Base-by-base conservation (phyloP, 495 filamentous ascomycete species). In the Penicillium coprophilum region DNA sequence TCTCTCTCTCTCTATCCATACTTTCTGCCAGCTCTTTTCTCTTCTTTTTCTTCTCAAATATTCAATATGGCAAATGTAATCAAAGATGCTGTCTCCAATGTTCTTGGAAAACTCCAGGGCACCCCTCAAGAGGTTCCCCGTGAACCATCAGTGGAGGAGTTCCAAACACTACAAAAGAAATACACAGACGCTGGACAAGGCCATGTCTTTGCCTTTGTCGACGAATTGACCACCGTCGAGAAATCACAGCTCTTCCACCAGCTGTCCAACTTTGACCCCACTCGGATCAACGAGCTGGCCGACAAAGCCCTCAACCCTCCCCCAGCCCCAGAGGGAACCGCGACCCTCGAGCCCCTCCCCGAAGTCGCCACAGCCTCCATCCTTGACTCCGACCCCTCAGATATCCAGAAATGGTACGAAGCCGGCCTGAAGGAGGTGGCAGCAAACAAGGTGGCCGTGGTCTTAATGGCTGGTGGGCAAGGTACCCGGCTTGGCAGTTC, bases 401-500 rank as follows among this genome's bases (percentile, higher is more conserved):
- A 93, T 61, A 82, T 97, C 52, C 79, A 91, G 57, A 80, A 77
- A 70, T 99, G 92, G 92, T 91, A 96, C 62, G 70, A 90, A 48
- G 72, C 80, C n/a, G 94, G 94, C 41, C 76, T 97, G 52, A 85
- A 92, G 67, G 73, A 92, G 63, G 94, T 97, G 59, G 86, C 89
- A 12, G 80, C 87, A 63, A 93, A 92, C 77, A 88, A 92, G 73
- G 94, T 97, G 30, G 95, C 87, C 10, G 94, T 99, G 27, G 92
- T 99, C 30, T 79, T 99, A 65, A 92, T 99, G 87, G 94, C 93
- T 60, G 94, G 94, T 69, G 94, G 94, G 6, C 94, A 99, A 76
- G 94, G 94, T 61, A 97, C 94, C 46, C 85, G 94, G 34, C 75
- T 99, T 31, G 94, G 94, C 61, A 96, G 92, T 80, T 93, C 91